Evolutionary conservation across 176 grass and related monocot genomes (phyloP), one percentile per base, ranked within the genome.

Genomic region (Elymus sibiricus): DNA sequence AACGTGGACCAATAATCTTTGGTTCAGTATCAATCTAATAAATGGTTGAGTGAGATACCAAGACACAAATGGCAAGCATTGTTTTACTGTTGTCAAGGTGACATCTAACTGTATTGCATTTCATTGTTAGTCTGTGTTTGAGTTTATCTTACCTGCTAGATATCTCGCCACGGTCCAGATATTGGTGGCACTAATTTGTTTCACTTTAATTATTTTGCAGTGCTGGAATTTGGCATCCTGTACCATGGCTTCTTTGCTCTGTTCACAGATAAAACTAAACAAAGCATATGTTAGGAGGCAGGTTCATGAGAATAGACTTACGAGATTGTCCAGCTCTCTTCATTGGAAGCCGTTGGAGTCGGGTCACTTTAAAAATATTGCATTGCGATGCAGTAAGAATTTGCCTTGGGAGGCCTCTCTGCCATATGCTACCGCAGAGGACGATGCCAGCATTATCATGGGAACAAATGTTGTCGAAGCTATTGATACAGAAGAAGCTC

Each of bases 381-480:
- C 86, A 16, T 74, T 93, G 65, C 40, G 62, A 55, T 93, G 91
- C 80, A 88, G 49, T 15, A 88, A 93, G 64, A 39, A 91, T 73
- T 79, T 95, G 79, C 70, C 91, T 68, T 95, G 87, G 91, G 87
- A 95, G 77, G 56, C 89, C 60, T 93, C 93, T 71, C 75, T 94
- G 47, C 91, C 87, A 39, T 95, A 88, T 90, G 87, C 85, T 60
- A 90, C 89, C 1, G 32, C 76, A 34, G 91, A 94, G 53, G 85
- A 88, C 29, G 64, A 47, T 83, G 79, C 35, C 64, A 91, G 47
- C 44, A 90, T 98, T 77, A 64, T 98, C 42, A 90, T 71, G 83
- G 93, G 91, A 67, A 46, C 67, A 65, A 76, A 79, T 60, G 46
- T 89, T 85, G 76, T 95, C 7, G 92, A 98, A 82, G 68, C 90